These are phyloP conservation scores for Tuber umbilicatum DNA, from an alignment of 495 filamentous ascomycete genomes.

Conservation along the genomic window DNA sequence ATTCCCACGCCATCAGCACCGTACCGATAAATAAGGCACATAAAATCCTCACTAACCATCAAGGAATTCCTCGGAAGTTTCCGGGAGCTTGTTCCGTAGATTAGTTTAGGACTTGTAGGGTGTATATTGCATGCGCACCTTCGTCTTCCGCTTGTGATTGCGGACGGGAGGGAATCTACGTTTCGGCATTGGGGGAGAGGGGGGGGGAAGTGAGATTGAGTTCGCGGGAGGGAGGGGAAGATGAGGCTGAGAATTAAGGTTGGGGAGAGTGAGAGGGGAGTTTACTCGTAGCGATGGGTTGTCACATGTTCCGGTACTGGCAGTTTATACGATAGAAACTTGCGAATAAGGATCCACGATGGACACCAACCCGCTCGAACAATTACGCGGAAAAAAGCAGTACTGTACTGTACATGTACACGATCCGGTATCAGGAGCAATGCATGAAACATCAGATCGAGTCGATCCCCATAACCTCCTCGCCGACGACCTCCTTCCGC, in stretches of 20 bases:
- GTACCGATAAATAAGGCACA: background rate
- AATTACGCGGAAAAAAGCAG: background rate
- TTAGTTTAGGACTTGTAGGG: background rate
- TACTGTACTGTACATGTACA: background rate
- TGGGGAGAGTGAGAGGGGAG: no score
- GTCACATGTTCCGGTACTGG: no score
- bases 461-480: slow-evolving; percentile 17
- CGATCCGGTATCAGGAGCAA: background rate
- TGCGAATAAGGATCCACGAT: background rate
- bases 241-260: slow-evolving; percentile 24
- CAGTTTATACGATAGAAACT: background rate
- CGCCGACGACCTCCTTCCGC: slow-evolving; percentile 23
- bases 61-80: slow-evolving; percentile 37
- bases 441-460: no score
- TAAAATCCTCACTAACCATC: slow-evolving; percentile 14
- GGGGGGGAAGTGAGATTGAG: background rate
- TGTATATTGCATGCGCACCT: slow-evolving; percentile 17
- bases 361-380: background rate
- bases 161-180: slow-evolving; percentile 17
- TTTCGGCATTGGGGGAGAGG: slow-evolving; percentile 21
- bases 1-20: background rate
- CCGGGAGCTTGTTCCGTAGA: slow-evolving; percentile 12
- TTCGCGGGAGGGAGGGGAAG: slow-evolving; percentile 9
- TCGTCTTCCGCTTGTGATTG: slow-evolving; percentile 28
- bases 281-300: no score